phyloP scores from a whole-genome alignment of 768 basidiomycete genomes.

The Leccinum disarticulatum region DNA sequence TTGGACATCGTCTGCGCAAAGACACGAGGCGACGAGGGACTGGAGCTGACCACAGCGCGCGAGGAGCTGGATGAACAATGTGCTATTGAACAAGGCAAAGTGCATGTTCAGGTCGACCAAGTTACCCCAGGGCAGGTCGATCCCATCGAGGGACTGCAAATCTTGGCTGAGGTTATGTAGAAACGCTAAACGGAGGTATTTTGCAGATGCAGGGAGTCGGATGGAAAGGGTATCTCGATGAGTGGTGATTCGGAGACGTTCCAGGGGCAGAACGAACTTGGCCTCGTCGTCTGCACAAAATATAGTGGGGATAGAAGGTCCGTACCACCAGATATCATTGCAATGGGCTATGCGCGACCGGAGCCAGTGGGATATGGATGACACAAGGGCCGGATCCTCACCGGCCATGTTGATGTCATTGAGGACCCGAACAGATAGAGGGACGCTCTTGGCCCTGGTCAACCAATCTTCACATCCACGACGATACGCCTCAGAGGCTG shows the following conservation, averaged over 20 bases:
- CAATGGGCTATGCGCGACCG: constrained; percentile 23
- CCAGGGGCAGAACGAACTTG: constrained; percentile 6
- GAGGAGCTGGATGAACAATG: constrained; percentile 25
- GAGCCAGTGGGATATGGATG: constrained; percentile 22
- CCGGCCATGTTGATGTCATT: constrained; percentile 21
- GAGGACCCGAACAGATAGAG: constrained; percentile 25
- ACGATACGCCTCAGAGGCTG: constrained; percentile 9
- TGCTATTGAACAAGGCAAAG: constrained; percentile 26
- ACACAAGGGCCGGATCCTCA: constrained; percentile 4
- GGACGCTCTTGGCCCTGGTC: constrained; percentile 29
- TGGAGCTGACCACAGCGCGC: constrained; percentile 21
- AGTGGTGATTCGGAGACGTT: constrained; percentile 24
- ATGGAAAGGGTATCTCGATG: constrained; percentile 14
- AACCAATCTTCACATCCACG: constrained; percentile 28
- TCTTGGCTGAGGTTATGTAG: constrained; percentile 23
- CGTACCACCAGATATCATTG: constrained; percentile 34
- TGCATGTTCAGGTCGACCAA: constrained; percentile 29
- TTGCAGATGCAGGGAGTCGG: constrained; percentile 16
- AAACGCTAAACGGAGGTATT: constrained; percentile 18
- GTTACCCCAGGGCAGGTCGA: constrained; percentile 29
- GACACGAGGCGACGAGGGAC: constrained; percentile 23
- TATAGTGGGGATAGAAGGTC: constrained; percentile 23
- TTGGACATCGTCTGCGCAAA: constrained; percentile 23
- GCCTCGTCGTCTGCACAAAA: constrained; percentile 9
- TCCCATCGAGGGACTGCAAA: constrained; percentile 23